Base-by-base conservation (phyloP, 2,329 filamentous ascomycete species). In the Diaporthe vexans region DNA sequence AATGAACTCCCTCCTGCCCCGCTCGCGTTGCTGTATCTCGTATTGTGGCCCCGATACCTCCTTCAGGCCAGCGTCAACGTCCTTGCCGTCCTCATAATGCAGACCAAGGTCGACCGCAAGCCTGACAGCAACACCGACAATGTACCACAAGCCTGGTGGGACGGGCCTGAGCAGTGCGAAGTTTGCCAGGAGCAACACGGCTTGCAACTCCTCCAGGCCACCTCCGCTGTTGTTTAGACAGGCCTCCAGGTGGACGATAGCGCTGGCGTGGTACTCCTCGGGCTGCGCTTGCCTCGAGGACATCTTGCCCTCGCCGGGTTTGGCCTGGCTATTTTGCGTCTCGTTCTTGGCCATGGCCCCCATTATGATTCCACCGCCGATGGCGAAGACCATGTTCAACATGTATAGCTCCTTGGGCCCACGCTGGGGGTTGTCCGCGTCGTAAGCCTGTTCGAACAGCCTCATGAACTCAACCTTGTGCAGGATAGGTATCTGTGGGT, bases 381-480 rank as follows among this genome's bases (percentile, higher is more conserved):
- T 98, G 19, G 96, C 96, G 84, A 97, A 98, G 33, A 98, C 95
- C 84, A 98, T 98, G 83, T 98, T 98, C 76, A 98, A 88, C 85
- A 97, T 91, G 84, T 98, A 98, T n/a, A 97, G 88, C 83, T 98
- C 95, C 71, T 93, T 89, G 6, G 95, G 90, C 2, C 93, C 94
- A 35, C 93, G 89, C 71, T 90, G 88, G 74, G 91, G 90, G 61
- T 90, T 88, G 26, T 93, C 90, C 0, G 90, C 89, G 6, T 90
- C 88, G 82, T 98, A 98, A 0, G 95, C 94, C 59, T 91, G 90
- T 71, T 97, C 93, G 81, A 98, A 94, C 84, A 97, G 91, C 59
- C 93, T 90, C 92, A 95, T 95, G 80, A 98, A 98, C 78, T 98
- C 95, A 43, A 90, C 92, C 51, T 94, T 92, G 81, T 98, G 96